A percentile compares a stretch with the other conserved stretches of the same genome.
These are phyloP conservation scores for Calocera viscosa DNA, from an alignment of 768 basidiomycete genomes.

Conservation along the genomic window DNA sequence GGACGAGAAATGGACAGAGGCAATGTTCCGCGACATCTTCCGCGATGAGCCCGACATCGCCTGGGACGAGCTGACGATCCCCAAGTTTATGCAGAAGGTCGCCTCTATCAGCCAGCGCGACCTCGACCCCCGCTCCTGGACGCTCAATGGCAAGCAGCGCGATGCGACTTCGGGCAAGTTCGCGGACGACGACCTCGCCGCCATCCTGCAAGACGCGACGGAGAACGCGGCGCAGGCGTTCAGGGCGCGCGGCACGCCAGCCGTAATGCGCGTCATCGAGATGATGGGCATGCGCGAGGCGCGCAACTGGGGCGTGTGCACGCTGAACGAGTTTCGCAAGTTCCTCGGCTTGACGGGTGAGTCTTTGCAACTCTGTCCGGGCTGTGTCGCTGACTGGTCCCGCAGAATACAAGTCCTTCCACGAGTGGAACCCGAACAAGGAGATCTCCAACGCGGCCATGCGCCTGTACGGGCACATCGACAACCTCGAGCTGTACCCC, in stretches of 20 bases:
- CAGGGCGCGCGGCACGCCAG: slow-evolving; percentile 38
- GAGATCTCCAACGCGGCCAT: slow-evolving; percentile 36
- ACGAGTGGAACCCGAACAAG: slow-evolving; percentile 30
- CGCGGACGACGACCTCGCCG: slow-evolving; percentile 27
- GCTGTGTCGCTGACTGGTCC: not conserved
- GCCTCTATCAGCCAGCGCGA: slow-evolving; percentile 4
- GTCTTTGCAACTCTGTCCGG: not conserved
- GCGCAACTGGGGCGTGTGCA: slow-evolving; percentile 43
- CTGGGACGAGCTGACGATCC: slow-evolving; percentile 10
- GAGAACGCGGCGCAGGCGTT: slow-evolving; percentile 37
- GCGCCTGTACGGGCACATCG: slow-evolving; percentile 54
- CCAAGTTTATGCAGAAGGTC: not conserved
- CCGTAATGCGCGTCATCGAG: slow-evolving; percentile 39
- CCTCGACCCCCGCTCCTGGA: slow-evolving; percentile 17
- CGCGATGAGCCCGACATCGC: slow-evolving; percentile 16
- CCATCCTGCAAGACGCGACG: slow-evolving; percentile 37
- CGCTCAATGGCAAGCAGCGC: slow-evolving; percentile 24
- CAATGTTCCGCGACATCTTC: slow-evolving; percentile 33
- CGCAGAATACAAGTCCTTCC: slow-evolving; percentile 16
- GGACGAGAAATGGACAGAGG: slow-evolving; percentile 48
- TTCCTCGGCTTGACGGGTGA: not conserved
- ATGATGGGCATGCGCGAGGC: slow-evolving; percentile 45
- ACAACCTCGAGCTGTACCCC: slow-evolving; percentile 70
- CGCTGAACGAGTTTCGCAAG: slow-evolving; percentile 71
- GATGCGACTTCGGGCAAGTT: slow-evolving; percentile 13